Evolutionary conservation across 192 early-diverging fungal species (phyloP), one percentile per base, ranked within the genome.

Genomic region (Linnemannia exigua): DNA sequence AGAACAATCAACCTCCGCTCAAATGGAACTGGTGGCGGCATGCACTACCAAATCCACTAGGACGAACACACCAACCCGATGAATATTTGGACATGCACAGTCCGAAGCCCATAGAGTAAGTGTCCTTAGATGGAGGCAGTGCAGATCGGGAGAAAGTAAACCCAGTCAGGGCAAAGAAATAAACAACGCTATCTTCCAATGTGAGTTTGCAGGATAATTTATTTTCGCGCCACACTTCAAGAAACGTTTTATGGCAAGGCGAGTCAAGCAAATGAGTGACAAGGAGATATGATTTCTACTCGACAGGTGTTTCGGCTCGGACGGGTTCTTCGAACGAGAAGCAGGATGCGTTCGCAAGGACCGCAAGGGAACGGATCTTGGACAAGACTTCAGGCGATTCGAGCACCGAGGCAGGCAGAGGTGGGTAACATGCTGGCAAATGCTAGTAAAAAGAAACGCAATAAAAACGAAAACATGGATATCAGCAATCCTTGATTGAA

Each of bases 381-480:
- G 72, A 82, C 0, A 91, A 76, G 33, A 96, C 80, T 50, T 96
- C 94, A 14, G 92, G 80, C 12, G 93, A 91, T n/a, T 89, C 77
- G 35, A 93, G 88, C 51, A 95, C 79, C 14, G 88, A 79, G 1
- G 90, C 88, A 19, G 94, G 93, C 47, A 97, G 79, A n/a, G 88
- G 6, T 19, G 96, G 96, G 80, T 90, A 92, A 33, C 89, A 90
- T 1, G 88, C 77, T 36, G 95, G 96, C 50, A 92, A 87, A 76
- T 94, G 90, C 96, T 97, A 58, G 36, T 66, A 58, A 38, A 66
- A 33, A 17, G 3, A 58, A n/a, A 79, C n/a, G 31, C 15, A 75
- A 35, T 50, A 67, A 70, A 44, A 67, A 50, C 4, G 37, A 25
- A 12, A 9, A 22, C 14, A 51, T 16, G 37, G 35, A 38, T 20